Base-by-base conservation (phyloP, 805 yeast genomes). In the Gaillardinia entomophila region DNA sequence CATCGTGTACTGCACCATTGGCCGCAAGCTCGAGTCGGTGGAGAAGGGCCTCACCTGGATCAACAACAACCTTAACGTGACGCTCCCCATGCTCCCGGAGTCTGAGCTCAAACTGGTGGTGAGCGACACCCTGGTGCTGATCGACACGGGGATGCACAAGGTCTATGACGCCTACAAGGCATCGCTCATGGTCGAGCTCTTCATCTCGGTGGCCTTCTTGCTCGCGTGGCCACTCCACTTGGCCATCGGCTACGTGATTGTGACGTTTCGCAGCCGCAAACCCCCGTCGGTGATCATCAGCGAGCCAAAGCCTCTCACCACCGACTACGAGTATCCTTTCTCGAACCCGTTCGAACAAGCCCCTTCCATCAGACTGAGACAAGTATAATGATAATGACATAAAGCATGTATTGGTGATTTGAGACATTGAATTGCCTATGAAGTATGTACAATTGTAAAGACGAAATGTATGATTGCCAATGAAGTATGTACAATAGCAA, bases 41-140 rank as follows among this genome's bases (percentile, higher is more conserved):
- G 83, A 83, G 41, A 50, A 72, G 19, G 97, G 94, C 0, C 57
- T 89, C 34, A 71, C 79, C 2, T 92, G 97, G 97, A 60, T 88
- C 2, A 66, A 80, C 43, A 62, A 79, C 23, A 65, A 83, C 40
- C 66, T 88, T 3, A 65, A 75, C 12, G 56, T 88, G 2, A 42
- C 60, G 1, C 49, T 86, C 1, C 95, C 95, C 0, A 45, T 64
- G 26, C 54, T 79, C 12, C 62, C 53, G 12, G 26, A 34, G 18
- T 14, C 14, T 16, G 28, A 10, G 19, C 15, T 7, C 17, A 27
- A 20, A 16, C 11, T 14, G 13, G n/a, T 16, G 22, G 20, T 7
- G 23, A 27, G 6, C 10, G 12, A 14, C 14, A 26, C 12, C 28
- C 16, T n/a, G n/a, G n/a, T n/a, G n/a, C n/a, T n/a, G n/a, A 22